Conservation (phyloP, 2,329 filamentous ascomycete genomes). For the Paraphoma chrysanthemicola region DNA sequence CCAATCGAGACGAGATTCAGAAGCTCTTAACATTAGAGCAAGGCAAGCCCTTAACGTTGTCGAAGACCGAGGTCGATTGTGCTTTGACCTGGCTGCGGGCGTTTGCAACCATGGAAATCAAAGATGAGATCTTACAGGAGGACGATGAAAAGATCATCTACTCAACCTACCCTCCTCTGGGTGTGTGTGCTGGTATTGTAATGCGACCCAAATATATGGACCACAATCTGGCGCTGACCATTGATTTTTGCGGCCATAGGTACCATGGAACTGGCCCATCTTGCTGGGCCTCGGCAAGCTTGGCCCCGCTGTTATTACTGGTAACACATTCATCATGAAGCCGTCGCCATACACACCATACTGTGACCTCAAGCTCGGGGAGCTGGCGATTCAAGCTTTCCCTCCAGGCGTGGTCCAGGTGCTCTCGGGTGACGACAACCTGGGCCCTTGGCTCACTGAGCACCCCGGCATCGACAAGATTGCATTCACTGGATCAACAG, state of each 20-base stretch:
- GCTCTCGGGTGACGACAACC: slow-evolving; percentile 64
- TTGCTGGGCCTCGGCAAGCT: slow-evolving; percentile 57
- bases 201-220: neutral
- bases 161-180: slow-evolving; percentile 53
- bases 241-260: neutral
- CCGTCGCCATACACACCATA: slow-evolving; percentile 65
- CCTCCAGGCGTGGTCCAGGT: slow-evolving; percentile 68
- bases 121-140: slow-evolving; percentile 45
- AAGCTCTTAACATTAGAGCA: slow-evolving; percentile 32
- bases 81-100: slow-evolving; percentile 38
- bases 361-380: slow-evolving; percentile 64
- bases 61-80: slow-evolving; percentile 21
- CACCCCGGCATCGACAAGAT: slow-evolving; percentile 69
- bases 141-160: slow-evolving; percentile 54
- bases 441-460: slow-evolving; percentile 65
- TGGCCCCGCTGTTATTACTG: slow-evolving; percentile 63
- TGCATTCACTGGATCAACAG: slow-evolving; percentile 70
- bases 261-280: slow-evolving; percentile 53
- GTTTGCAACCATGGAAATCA: slow-evolving; percentile 35
- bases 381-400: slow-evolving; percentile 64
- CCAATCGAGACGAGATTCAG: slow-evolving; percentile 23
- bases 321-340: slow-evolving; percentile 64
- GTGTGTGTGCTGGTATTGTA: slow-evolving; percentile 49
- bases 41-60: slow-evolving; percentile 31
- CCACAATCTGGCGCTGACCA: neutral